Evolutionary conservation across 192 early-diverging fungal genomes (phyloP), one percentile per base, ranked within the genome.

Genomic region (Thamnidium elegans): DNA sequence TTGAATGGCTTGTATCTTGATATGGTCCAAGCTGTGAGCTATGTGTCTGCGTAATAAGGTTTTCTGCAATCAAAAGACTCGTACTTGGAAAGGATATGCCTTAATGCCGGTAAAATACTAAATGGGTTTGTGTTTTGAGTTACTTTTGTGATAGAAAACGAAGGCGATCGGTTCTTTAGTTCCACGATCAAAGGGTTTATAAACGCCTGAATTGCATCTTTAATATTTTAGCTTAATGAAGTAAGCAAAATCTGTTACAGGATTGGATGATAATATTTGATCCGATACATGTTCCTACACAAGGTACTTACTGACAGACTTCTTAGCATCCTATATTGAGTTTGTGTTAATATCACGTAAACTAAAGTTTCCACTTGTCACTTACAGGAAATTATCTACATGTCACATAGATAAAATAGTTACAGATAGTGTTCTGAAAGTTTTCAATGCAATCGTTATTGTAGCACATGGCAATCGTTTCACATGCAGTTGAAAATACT

Each of bases 381-480:
- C 44, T 45, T 45, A 45, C 44, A 9, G 44, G 14, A 45, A 13
- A 45, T 15, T 45, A 0, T 45, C 10, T 45, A 9, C 44, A 13
- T 3, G 14, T 13, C 14, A 15, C 4, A 45, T 52, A 52, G 15
- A 23, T 52, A 26, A 52, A 52, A 11, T 52, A 52, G 20, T 26
- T 52, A 26, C 20, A 52, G 4, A 52, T 52, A 4, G 23, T 52
- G 23, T 52, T 52, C 11, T 52, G 19, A 23, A 54, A 54, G 15
- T 54, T 54, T 32, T 54, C 52, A 32, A n/a, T 32, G 31, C 32
- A 54, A 10, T 54, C 32, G 31, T 54, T 54, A 13, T 54, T 54
- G 30, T 54, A 54, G 3, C 10, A 10, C 1, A 30, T 54, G 1
- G 52, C 30, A 15, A 54, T 11, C 10, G 30, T 54, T 10, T 54